Evolutionary conservation across 768 basidiomycete genomes (phyloP).

Genomic region (Trichaptum fuscoviolaceum): DNA sequence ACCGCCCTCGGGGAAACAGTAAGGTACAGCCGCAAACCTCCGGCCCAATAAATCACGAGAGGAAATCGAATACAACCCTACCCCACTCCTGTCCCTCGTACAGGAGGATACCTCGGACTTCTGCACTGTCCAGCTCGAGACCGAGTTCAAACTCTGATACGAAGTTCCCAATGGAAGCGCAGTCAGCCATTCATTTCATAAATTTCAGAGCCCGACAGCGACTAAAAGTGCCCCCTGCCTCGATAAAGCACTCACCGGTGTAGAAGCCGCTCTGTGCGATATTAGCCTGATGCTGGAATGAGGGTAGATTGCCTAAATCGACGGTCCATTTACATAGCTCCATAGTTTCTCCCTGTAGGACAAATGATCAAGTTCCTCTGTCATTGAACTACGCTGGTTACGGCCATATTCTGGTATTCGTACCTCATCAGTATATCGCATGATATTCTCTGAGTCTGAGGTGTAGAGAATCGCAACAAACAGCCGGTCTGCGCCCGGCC

Average conservation of each 20-base stretch:
- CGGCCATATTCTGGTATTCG: conserved; percentile 11
- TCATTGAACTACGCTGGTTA: conserved; percentile 4
- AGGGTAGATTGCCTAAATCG: conserved; percentile 70
- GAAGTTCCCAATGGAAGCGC: neutral
- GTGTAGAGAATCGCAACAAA: conserved; percentile 84
- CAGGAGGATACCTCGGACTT: conserved; percentile 76
- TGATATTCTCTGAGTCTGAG: conserved; percentile 64
- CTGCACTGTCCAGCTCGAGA: conserved; percentile 78
- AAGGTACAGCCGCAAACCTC: neutral
- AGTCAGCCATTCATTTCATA: conserved; percentile 1
- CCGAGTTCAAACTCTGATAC: conserved; percentile 75
- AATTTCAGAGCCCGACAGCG: neutral
- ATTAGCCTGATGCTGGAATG: conserved; percentile 69
- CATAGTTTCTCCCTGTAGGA: conserved; percentile 53
- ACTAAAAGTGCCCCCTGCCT: conserved; percentile 3
- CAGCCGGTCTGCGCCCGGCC: conserved; percentile 48
- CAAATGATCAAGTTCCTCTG: conserved; percentile 5
- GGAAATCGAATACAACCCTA: conserved; percentile 58
- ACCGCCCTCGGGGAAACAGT: neutral
- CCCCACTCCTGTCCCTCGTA: conserved; percentile 80
- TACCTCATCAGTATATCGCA: conserved; percentile 81
- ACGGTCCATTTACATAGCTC: conserved; percentile 88
- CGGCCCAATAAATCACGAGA: conserved; percentile 23
- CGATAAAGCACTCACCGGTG: conserved; percentile 46
- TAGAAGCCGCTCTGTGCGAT: conserved; percentile 63